phyloP scores from a whole-genome alignment of 768 basidiomycete genomes.

The Chalciporus chontae region DNA sequence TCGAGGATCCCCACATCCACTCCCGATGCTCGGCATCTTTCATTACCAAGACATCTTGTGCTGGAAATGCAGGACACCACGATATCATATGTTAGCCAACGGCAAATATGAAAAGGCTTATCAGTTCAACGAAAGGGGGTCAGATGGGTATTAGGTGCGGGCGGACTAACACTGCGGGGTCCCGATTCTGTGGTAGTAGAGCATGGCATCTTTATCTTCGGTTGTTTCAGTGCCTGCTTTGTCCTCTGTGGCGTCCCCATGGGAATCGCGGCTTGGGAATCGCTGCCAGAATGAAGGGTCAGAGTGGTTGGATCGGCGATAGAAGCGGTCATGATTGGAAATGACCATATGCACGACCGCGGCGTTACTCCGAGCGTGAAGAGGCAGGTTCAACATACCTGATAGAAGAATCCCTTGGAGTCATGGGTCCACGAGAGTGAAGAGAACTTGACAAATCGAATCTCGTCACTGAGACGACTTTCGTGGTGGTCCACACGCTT shows the following conservation, averaged over 20 bases:
- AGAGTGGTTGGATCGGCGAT: slow-evolving; percentile 2
- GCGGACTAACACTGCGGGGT: slow-evolving; percentile 58
- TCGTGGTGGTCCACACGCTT: slow-evolving; percentile 42
- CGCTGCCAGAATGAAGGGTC: slow-evolving; percentile 35
- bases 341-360: neutral
- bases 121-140: slow-evolving; percentile 9
- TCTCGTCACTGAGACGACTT: slow-evolving; percentile 56
- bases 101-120: neutral
- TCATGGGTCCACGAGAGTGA: slow-evolving; percentile 71
- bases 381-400: slow-evolving; percentile 38
- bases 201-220: slow-evolving; percentile 63
- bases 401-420: slow-evolving; percentile 83
- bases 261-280: slow-evolving; percentile 50
- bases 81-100: neutral
- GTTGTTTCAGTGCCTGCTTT: slow-evolving; percentile 55
- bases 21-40: slow-evolving; percentile 62
- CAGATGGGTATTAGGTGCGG: neutral
- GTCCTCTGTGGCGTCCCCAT: slow-evolving; percentile 46
- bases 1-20: slow-evolving; percentile 56
- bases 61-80: slow-evolving; percentile 32
- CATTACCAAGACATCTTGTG: slow-evolving; percentile 64
- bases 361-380: neutral
- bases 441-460: slow-evolving; percentile 78
- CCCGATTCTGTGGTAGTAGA: slow-evolving; percentile 74
- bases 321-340: neutral